Conservation (phyloP, 2,329 filamentous ascomycete genomes). For the Colletotrichum sp. region DNA sequence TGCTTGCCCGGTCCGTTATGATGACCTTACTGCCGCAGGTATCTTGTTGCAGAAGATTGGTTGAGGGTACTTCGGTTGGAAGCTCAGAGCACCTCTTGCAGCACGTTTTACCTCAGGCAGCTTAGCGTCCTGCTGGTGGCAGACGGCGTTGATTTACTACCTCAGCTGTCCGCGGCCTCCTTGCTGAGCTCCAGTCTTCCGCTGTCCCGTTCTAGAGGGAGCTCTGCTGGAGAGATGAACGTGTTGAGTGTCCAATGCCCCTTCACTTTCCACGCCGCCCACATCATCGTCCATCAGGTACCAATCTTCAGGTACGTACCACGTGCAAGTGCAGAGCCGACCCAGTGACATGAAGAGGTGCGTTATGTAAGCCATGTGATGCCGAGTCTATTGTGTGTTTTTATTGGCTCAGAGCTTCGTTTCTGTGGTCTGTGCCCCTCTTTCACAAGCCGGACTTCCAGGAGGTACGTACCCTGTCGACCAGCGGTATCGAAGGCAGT, state of each 20-base stretch:
- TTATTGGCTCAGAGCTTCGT: not conserved
- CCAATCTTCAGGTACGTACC: not conserved
- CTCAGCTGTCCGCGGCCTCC: not conserved
- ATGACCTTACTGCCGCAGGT: not conserved
- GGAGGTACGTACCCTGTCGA: not conserved
- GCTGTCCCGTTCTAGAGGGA: not conserved
- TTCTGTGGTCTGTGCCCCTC: not conserved
- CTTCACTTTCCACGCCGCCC: not conserved
- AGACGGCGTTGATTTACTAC: not conserved
- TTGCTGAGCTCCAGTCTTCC: not conserved
- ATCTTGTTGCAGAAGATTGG: not conserved
- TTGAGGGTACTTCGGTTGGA: not conserved
- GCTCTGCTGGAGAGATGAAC: not conserved
- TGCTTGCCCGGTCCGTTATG: not conserved
- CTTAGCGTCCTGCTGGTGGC: not conserved
- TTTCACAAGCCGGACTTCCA: constrained; percentile 12
- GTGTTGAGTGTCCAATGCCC: not conserved
- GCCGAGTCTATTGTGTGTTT: not conserved
- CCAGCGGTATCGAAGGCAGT: not conserved
- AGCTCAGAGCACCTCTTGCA: not conserved
- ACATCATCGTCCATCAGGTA: not conserved
- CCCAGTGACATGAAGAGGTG: not conserved
- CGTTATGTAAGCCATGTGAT: constrained; percentile 3
- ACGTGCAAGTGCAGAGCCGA: not conserved
- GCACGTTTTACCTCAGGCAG: not conserved